Evolutionary conservation across 352 stramenopile genomes (phyloP).

Genomic region (Pythium rhizo-oryzae): DNA sequence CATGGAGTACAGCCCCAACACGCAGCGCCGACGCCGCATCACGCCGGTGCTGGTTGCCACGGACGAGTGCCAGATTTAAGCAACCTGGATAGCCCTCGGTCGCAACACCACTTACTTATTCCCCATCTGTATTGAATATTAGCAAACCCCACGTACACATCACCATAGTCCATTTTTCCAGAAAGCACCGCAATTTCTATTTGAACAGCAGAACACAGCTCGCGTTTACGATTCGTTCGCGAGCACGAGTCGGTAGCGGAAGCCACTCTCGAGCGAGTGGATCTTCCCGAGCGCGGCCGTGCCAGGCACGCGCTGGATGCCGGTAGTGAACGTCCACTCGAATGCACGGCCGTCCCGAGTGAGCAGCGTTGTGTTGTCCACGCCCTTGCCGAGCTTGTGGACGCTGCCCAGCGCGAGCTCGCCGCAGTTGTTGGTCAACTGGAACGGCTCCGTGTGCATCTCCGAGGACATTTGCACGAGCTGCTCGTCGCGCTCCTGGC

Average conservation of each 20-base stretch:
- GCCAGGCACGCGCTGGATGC: constrained; percentile 52
- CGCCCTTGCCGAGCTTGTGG: constrained; percentile 71
- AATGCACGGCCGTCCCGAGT: constrained; percentile 67
- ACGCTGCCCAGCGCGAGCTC: constrained; percentile 51
- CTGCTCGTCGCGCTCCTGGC: constrained; percentile 49
- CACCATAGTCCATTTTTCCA: too few species aligned
- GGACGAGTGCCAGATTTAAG: constrained; percentile 29
- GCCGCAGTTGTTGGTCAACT: constrained; percentile 55
- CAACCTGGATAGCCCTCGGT: not conserved
- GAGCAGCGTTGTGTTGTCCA: constrained; percentile 73
- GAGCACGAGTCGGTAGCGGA: constrained; percentile 69
- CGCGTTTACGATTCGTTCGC: constrained; percentile 24
- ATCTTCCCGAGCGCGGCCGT: constrained; percentile 41
- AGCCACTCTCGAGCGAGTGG: constrained; percentile 69
- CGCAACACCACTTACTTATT: not conserved
- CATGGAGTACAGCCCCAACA: constrained; percentile 28
- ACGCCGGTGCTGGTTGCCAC: constrained; percentile 27
- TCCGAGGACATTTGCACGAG: constrained; percentile 62
- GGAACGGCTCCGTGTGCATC: constrained; percentile 73
- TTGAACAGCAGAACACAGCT: too few species aligned
- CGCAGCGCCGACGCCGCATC: constrained; percentile 28
- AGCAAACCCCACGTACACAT: not conserved
- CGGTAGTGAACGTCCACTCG: constrained; percentile 73
- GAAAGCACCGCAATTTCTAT: too few species aligned
- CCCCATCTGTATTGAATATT: not conserved